Percentiles rank a stretch among this genome's conserved stretches.
Evolutionary conservation across 306 rosid species (phyloP).

Genomic region (Cercis canadensis): DNA sequence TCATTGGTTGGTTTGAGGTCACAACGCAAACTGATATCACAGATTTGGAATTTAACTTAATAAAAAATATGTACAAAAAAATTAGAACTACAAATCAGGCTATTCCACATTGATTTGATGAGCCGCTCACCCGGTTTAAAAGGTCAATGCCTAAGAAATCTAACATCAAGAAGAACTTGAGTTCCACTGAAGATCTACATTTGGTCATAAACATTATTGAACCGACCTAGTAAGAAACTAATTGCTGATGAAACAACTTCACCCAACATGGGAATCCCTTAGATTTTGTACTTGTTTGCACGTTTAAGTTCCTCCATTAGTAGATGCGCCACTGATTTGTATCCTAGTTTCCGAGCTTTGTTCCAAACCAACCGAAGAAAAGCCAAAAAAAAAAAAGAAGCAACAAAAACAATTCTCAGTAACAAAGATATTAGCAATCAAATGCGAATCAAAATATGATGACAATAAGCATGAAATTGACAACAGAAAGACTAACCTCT

Average conservation of each 20-base stretch:
- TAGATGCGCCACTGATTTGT: constrained; percentile 74
- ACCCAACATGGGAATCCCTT: constrained; percentile 18
- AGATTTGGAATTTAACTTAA: no score
- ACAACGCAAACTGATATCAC: no score
- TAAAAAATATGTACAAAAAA: not conserved
- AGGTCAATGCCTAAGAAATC: no score
- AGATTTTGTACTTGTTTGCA: constrained; percentile 33
- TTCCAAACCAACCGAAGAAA: constrained; percentile 26
- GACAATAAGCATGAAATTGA: not conserved
- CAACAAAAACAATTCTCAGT: constrained; percentile 1
- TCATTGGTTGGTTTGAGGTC: not conserved
- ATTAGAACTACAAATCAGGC: not conserved
- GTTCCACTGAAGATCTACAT: not conserved
- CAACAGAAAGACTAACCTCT: constrained; percentile 50
- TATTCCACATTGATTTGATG: no score
- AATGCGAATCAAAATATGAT: not conserved
- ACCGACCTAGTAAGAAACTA: not conserved
- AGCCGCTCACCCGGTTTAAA: no score
- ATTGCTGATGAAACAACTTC: not conserved
- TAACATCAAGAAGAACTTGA: not conserved
- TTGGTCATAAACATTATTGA: not conserved
- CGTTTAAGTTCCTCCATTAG: constrained; percentile 69
- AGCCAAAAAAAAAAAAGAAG: not conserved
- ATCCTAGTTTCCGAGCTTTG: constrained; percentile 66
- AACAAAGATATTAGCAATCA: not conserved